Conservation (phyloP, 176 grass and related monocot species). For the Aegilops speltoides region DNA sequence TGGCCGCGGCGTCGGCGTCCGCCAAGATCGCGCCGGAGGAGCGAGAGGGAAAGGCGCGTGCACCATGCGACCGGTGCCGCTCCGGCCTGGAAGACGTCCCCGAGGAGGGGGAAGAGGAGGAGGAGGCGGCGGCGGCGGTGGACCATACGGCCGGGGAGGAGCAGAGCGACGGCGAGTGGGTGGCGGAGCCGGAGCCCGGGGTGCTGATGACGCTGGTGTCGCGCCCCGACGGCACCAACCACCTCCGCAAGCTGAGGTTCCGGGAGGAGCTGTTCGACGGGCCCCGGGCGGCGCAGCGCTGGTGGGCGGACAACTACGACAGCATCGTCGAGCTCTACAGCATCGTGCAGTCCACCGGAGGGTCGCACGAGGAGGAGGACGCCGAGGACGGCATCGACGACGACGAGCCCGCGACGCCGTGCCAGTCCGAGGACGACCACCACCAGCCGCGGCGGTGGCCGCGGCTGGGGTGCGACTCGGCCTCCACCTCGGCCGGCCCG, state of each 20-base stretch:
- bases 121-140: neutral
- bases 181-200: constrained; percentile 67
- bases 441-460: neutral
- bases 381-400: constrained; percentile 17
- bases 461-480: constrained; percentile 24
- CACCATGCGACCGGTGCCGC: constrained; percentile 34
- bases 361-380: neutral
- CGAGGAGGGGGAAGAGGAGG: neutral
- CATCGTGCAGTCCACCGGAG: constrained; percentile 34
- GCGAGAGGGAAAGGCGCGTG: neutral
- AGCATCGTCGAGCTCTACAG: constrained; percentile 68
- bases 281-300: constrained; percentile 47
- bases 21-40: constrained; percentile 54
- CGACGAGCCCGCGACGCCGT: constrained; percentile 39
- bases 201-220: constrained; percentile 69
- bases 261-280: constrained; percentile 66
- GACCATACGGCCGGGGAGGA: constrained; percentile 7
- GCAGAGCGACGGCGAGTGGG: constrained; percentile 52
- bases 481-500: constrained; percentile 43
- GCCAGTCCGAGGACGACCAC: constrained; percentile 63
- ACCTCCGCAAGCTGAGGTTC: constrained; percentile 67
- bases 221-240: constrained; percentile 64
- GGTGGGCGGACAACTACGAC: constrained; percentile 69
- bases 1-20: constrained; percentile 15
- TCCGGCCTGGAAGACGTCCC: constrained; percentile 3